These are phyloP conservation scores for Ceratocystis diversiconidia DNA, from an alignment of 2,329 filamentous ascomycete species.

Conservation along the genomic window DNA sequence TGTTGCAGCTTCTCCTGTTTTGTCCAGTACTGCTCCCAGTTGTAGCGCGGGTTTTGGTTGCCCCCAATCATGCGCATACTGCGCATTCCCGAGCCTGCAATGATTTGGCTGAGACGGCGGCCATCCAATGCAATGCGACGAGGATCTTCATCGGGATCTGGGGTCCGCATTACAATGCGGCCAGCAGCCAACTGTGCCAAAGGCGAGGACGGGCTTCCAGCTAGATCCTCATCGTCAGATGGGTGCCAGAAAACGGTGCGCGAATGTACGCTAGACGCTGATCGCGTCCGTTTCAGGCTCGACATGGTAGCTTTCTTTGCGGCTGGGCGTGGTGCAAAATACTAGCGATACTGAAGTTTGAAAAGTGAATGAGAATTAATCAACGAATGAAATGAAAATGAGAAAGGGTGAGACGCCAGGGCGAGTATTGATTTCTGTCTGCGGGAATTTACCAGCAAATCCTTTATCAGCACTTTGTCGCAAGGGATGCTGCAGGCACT, in stretches of 20 bases:
- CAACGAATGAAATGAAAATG: background rate
- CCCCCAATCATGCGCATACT: conserved; percentile 82
- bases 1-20: conserved; percentile 58
- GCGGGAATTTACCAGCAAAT: background rate
- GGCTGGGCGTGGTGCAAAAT: background rate
- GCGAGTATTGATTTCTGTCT: background rate
- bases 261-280: conserved; percentile 23
- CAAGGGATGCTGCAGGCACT: background rate
- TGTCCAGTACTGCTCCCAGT: conserved; percentile 69
- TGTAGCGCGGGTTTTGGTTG: conserved; percentile 71
- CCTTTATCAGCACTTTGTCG: background rate
- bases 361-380: background rate
- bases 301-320: conserved; percentile 20
- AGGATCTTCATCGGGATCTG: conserved; percentile 31
- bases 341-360: background rate
- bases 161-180: conserved; percentile 15
- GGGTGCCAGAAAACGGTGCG: conserved; percentile 17
- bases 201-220: conserved; percentile 6
- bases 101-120: conserved; percentile 43
- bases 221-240: conserved; percentile 19
- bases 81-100: conserved; percentile 58
- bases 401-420: background rate
- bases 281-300: conserved; percentile 29
- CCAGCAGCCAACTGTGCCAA: conserved; percentile 13
- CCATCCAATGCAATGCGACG: conserved; percentile 38